These are phyloP conservation scores for Pleurotus ostreatus DNA, from an alignment of 768 basidiomycete species.

Conservation along the genomic window DNA sequence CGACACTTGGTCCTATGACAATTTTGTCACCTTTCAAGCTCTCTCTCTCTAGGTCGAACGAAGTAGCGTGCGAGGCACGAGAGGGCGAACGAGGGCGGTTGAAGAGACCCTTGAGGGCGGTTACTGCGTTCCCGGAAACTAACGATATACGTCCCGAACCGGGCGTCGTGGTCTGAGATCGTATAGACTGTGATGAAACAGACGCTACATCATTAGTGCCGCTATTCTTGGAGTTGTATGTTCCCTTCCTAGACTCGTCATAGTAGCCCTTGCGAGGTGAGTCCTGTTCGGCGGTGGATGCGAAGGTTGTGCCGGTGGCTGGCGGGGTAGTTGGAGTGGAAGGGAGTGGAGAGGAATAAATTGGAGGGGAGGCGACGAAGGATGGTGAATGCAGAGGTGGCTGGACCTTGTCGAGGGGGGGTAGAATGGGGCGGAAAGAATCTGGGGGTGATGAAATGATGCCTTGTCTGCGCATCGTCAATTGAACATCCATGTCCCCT, in stretches of 20 bases:
- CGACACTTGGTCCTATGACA: conserved; percentile 10
- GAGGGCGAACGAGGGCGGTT: conserved; percentile 57
- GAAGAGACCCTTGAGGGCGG: conserved; percentile 60
- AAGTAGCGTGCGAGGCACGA: conserved; percentile 30
- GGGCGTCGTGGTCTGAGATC: conserved; percentile 37
- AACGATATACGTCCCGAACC: conserved; percentile 21
- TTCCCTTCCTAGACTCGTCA: conserved; percentile 13
- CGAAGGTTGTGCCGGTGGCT: conserved; percentile 8
- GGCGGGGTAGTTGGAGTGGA: conserved; percentile 22
- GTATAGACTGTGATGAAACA: conserved; percentile 38
- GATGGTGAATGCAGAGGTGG: conserved; percentile 3
- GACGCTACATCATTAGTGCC: conserved; percentile 44
- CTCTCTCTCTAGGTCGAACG: conserved; percentile 30
- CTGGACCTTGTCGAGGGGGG: conserved; percentile 9
- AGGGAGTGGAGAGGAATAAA: conserved; percentile 24
- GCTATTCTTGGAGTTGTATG: conserved; percentile 13
- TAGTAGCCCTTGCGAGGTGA: conserved; percentile 1
- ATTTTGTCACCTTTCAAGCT: not conserved
- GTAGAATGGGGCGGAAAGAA: conserved; percentile 3
- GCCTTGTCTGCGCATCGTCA: conserved; percentile 74
- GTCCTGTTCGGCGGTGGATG: conserved; percentile 9
- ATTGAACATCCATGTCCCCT: conserved; percentile 82
- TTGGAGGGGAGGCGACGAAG: conserved; percentile 13
- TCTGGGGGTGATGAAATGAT: conserved; percentile 34
- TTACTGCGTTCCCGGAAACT: conserved; percentile 37